Evolutionary conservation across 1,139 yeast species (phyloP).

Genomic region (Kurtzmaniella natalensis): DNA sequence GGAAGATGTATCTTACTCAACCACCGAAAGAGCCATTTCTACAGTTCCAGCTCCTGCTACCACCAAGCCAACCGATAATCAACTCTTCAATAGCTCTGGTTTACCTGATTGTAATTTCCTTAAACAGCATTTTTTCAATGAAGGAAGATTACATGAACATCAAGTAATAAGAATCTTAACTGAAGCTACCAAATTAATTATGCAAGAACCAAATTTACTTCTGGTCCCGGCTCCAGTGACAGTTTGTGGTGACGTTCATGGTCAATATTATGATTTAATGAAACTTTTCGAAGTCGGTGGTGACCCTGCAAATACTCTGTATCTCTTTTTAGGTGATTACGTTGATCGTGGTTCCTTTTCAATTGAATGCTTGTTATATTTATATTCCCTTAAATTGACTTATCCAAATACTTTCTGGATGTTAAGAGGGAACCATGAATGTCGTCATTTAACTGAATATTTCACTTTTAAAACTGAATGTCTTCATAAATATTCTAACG

Average conservation of each 20-base stretch:
- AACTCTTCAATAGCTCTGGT: conserved; percentile 65
- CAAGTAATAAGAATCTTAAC: conserved; percentile 70
- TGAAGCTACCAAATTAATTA: conserved; percentile 65
- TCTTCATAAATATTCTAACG: conserved; percentile 70
- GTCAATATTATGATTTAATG: conserved; percentile 88
- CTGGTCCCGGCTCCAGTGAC: conserved; percentile 91
- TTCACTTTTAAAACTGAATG: conserved; percentile 93
- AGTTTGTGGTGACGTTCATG: conserved; percentile 95
- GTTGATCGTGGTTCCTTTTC: conserved; percentile 95
- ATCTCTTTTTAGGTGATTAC: conserved; percentile 88
- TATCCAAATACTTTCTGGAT: conserved; percentile 76
- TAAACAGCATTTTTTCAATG: conserved; percentile 68
- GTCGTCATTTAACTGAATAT: conserved; percentile 88
- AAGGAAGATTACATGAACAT: conserved; percentile 71
- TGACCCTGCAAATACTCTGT: conserved; percentile 70
- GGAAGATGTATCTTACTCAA: conserved; percentile 59
- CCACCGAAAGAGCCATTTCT: conserved; percentile 64
- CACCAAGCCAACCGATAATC: conserved; percentile 58
- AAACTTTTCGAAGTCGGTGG: conserved; percentile 95
- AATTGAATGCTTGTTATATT: conserved; percentile 77
- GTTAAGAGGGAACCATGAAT: conserved; percentile 93
- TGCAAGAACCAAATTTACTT: conserved; percentile 73
- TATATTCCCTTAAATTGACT: conserved; percentile 77
- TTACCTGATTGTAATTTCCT: conserved; percentile 72
- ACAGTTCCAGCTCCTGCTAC: conserved; percentile 69